Percentiles rank a stretch among this genome's conserved stretches.
phyloP scores from a whole-genome alignment of 106 monocot genomes.

The Dactylorhiza incarnata region DNA sequence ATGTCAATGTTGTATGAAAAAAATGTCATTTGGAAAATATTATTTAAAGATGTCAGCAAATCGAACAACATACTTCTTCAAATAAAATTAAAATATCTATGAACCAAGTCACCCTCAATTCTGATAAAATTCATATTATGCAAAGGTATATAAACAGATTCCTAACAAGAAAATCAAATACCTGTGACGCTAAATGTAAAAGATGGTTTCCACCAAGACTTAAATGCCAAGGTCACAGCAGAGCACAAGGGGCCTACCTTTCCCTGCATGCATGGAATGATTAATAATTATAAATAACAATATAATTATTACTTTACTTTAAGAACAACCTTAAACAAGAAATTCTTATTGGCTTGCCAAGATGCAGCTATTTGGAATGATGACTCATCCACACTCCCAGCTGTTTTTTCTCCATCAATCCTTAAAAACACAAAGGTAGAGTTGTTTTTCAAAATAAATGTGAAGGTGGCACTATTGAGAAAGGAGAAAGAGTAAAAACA shows the following conservation, averaged over 20 bases:
- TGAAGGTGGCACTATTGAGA: background rate
- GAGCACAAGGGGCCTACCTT: slow-evolving; percentile 67
- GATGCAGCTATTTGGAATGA: slow-evolving; percentile 88
- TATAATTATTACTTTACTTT: background rate
- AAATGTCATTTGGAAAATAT: no score
- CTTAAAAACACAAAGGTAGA: slow-evolving; percentile 18
- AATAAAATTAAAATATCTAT: no score
- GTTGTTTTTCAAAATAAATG: background rate
- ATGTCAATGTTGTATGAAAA: no score
- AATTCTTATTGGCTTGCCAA: slow-evolving; percentile 99
- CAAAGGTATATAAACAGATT: background rate
- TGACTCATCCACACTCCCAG: slow-evolving; percentile 32
- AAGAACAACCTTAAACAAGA: slow-evolving; percentile 65
- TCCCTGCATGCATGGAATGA: slow-evolving; percentile 41
- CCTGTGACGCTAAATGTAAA: slow-evolving; percentile 96
- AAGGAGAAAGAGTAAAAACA: background rate
- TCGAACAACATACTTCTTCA: no score
- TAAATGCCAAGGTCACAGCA: slow-evolving; percentile 74
- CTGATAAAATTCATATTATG: background rate
- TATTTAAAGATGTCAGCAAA: no score
- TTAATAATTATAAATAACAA: background rate
- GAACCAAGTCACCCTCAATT: background rate
- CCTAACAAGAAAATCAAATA: slow-evolving; percentile 7
- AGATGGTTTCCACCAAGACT: slow-evolving; percentile 97
- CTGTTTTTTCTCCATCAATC: slow-evolving; percentile 45